Evolutionary conservation across 2,329 filamentous ascomycete genomes (phyloP), one percentile per base, ranked within the genome.

Genomic region (Penicillium sp.): DNA sequence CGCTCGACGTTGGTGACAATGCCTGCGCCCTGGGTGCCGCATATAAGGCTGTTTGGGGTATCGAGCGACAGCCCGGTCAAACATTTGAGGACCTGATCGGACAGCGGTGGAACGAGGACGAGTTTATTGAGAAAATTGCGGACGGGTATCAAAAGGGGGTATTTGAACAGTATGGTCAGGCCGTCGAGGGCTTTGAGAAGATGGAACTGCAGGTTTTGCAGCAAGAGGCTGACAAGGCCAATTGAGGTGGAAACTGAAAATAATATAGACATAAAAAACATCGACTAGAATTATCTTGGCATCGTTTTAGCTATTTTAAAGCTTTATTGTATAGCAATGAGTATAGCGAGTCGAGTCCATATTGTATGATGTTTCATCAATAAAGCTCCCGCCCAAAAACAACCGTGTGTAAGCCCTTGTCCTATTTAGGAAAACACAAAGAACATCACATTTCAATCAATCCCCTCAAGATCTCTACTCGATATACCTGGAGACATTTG

Each of bases 21-120:
- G 93, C 94, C 3, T 99, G 94, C 76, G 94, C 93, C 11, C 78
- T 97, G 15, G 94, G 94, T 15, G 91, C 91, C 7, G 93, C 93
- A 27, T 97, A 97, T 77, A 97, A 97, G 78, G 93, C 94, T 15
- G 87, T 96, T 0, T 99, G 94, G 94, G 92, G 89, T 1, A 80
- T 91, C 54, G 91, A 94, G 79, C 79, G 90, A 47, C 74, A 75
- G 25, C 72, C 66, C 0, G 81, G 79, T 19, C 87, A 96, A 82
- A 90, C 83, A 4, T 97, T 97, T 76, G 94, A 97, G 71, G 88
- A 93, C 60, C 80, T 96, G 62, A 88, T 99, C 60, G 91, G 89
- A 8, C 79, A 80, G 70, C 81, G 94, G 61, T 99, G 94, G 94
- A 85, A 84, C 60, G 93, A 96, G 76, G 87, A 88, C 63, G 87